These are phyloP conservation scores for Alternaria novae-zelandiae DNA, from an alignment of 2,329 filamentous ascomycete species.

Conservation along the genomic window DNA sequence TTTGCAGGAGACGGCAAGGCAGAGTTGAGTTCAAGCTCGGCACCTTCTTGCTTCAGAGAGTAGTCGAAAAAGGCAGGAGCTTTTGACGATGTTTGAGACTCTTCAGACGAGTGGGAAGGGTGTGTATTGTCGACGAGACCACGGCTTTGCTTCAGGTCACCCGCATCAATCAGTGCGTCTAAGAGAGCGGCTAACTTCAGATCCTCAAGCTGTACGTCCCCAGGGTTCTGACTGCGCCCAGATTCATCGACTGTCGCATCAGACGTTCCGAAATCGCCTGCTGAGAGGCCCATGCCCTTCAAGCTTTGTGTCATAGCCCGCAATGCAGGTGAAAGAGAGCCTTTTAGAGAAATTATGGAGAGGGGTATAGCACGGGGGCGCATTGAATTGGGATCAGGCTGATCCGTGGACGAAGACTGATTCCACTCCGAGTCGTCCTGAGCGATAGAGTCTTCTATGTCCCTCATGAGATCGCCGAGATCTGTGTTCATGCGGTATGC, in stretches of 20 bases:
- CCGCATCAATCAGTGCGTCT: constrained; percentile 42
- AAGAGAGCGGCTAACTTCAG: constrained; percentile 44
- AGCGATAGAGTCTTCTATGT: constrained; percentile 32
- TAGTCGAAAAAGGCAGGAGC: constrained; percentile 41
- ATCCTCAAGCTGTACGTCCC: constrained; percentile 45
- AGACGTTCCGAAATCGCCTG: constrained; percentile 15
- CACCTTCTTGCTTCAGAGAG: constrained; percentile 26
- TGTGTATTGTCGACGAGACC: constrained; percentile 9
- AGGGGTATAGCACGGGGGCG: constrained; percentile 17
- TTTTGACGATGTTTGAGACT: constrained; percentile 1
- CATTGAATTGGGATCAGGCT: constrained; percentile 15
- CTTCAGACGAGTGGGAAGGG: background rate
- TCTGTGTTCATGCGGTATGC: constrained; percentile 54
- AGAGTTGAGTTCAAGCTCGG: constrained; percentile 32
- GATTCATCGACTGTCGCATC: constrained; percentile 21
- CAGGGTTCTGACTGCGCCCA: constrained; percentile 29
- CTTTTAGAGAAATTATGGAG: constrained; percentile 24
- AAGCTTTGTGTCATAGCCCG: constrained; percentile 27
- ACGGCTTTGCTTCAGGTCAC: constrained; percentile 37
- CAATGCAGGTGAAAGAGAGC: constrained; percentile 14
- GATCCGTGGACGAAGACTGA: constrained; percentile 17
- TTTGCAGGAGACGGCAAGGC: constrained; percentile 26
- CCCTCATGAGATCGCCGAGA: constrained; percentile 30
- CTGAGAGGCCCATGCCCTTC: constrained; percentile 16
- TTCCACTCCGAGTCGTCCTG: constrained; percentile 49